These are phyloP conservation scores for Ogataea glucozyma DNA, from an alignment of 805 yeast species.

Conservation along the genomic window DNA sequence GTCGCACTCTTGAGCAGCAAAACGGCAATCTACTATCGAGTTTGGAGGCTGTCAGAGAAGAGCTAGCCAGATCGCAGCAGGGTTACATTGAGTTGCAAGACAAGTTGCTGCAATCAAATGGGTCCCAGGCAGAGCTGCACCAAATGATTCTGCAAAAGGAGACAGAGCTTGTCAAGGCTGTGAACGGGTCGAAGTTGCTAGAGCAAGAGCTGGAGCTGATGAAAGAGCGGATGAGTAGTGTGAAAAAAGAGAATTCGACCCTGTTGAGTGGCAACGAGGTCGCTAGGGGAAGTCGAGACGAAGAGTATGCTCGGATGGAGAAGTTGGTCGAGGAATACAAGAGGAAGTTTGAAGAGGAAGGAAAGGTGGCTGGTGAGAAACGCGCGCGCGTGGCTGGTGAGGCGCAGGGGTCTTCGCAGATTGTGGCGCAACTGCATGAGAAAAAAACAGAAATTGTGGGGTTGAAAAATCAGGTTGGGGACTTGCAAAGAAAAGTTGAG, in stretches of 20 bases:
- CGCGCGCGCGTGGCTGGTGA: conserved; percentile 33
- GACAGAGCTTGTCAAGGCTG: conserved; percentile 14
- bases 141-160: conserved; percentile 7
- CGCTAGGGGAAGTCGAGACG: conserved; percentile 15
- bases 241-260: conserved; percentile 20
- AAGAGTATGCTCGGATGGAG: conserved; percentile 39
- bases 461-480: not conserved
- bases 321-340: conserved; percentile 57
- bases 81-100: conserved; percentile 18
- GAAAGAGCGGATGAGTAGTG: conserved; percentile 22
- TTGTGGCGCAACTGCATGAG: conserved; percentile 7
- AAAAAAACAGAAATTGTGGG: no score
- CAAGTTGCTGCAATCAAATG: conserved; percentile 12
- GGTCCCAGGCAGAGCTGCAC: conserved; percentile 7
- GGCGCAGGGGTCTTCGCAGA: not conserved
- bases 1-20: conserved; percentile 7
- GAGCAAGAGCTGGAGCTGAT: conserved; percentile 23
- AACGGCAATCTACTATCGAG: not conserved
- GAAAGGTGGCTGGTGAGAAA: no score
- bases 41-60: conserved; percentile 9
- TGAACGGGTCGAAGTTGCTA: conserved; percentile 19
- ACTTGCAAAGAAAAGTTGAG: conserved; percentile 3
- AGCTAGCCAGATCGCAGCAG: conserved; percentile 11
- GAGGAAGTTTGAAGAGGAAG: conserved; percentile 45
- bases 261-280: conserved; percentile 11